Evolutionary conservation across 1,284 basidiomycete genomes (phyloP).

Genomic region (Chalciporus sp.): DNA sequence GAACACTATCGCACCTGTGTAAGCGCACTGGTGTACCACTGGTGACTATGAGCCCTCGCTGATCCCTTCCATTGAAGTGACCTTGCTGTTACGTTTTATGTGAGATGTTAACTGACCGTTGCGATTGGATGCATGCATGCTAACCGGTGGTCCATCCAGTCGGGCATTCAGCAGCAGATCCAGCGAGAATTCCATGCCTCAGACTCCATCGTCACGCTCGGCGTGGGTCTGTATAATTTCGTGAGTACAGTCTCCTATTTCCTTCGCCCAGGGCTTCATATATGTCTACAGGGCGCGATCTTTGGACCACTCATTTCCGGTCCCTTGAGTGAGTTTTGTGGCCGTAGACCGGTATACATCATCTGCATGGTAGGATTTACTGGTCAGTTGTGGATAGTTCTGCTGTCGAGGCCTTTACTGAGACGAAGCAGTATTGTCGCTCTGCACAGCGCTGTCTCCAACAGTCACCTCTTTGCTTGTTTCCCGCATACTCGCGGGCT

Average conservation of each 20-base stretch:
- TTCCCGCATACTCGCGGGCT: slow-evolving; percentile 24
- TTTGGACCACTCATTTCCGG: slow-evolving; percentile 31
- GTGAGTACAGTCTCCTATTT: slow-evolving; percentile 9
- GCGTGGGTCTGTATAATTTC: slow-evolving; percentile 30
- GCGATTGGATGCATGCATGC: too few species aligned
- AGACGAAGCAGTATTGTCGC: slow-evolving; percentile 11
- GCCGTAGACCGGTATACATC: slow-evolving; percentile 26
- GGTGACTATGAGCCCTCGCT: too few species aligned
- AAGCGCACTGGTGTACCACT: slow-evolving; percentile 2
- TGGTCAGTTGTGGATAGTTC: slow-evolving; percentile 5
- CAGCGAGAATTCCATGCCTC: slow-evolving; percentile 25
- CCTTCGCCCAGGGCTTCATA: too few species aligned
- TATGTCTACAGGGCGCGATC: slow-evolving; percentile 18
- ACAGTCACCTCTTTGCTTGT: slow-evolving; percentile 16
- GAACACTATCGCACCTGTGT: slow-evolving; percentile 31
- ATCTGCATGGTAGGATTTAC: slow-evolving; percentile 25
- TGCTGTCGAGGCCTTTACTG: background rate
- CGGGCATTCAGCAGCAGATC: slow-evolving; percentile 30
- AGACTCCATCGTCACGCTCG: slow-evolving; percentile 22
- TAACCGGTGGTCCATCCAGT: slow-evolving; percentile 11
- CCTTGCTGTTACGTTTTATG: slow-evolving; percentile 26
- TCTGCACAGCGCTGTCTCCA: slow-evolving; percentile 26
- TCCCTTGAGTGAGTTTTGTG: slow-evolving; percentile 30
- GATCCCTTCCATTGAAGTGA: slow-evolving; percentile 17
- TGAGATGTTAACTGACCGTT: slow-evolving; percentile 7